phyloP scores from a whole-genome alignment of 108 stramenopile species.

The Bacterosira constricta region DNA sequence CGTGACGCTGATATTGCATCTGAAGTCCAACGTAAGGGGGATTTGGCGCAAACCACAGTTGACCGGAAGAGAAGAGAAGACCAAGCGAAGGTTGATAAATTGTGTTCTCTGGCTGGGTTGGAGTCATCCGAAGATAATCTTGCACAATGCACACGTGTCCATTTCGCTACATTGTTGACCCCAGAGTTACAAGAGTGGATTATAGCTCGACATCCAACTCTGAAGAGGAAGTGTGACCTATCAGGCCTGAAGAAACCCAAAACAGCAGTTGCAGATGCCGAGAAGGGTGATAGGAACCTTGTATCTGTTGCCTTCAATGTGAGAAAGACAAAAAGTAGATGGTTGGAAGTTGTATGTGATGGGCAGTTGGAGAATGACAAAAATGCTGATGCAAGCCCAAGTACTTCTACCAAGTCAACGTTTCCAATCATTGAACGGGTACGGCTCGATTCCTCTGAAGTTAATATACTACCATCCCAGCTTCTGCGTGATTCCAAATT shows the following conservation, averaged over 20 bases:
- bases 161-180: background rate
- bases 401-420: background rate
- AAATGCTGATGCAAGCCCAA: background rate
- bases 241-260: background rate
- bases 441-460: background rate
- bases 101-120: background rate
- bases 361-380: too few relatives aligned
- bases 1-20: background rate
- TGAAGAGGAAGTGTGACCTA: background rate
- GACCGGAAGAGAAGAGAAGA: background rate
- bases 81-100: background rate
- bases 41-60: background rate
- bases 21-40: background rate
- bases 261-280: background rate
- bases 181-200: background rate
- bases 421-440: background rate
- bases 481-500: background rate
- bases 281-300: background rate
- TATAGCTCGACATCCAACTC: background rate
- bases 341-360: too few relatives aligned
- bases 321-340: background rate
- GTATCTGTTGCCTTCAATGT: background rate
- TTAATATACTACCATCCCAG: background rate
- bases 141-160: background rate
- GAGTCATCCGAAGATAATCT: conserved; percentile 1